phyloP scores from a whole-genome alignment of 1,284 basidiomycete genomes.

The Coniferiporia sulphurascens region DNA sequence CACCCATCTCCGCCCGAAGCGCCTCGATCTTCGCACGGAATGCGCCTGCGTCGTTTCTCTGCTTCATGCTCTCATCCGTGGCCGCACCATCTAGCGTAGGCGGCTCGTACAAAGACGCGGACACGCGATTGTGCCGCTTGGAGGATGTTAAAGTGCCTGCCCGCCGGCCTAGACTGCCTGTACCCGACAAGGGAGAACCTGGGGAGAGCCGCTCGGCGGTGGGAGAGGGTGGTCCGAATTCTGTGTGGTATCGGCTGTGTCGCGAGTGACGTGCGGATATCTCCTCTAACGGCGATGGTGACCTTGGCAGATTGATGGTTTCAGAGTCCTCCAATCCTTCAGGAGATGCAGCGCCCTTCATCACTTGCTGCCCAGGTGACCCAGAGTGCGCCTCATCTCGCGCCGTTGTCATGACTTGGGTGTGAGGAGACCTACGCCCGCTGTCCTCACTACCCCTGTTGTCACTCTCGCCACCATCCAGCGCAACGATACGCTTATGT shows the following conservation, averaged over 20 bases:
- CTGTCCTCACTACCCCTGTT: conserved; percentile 28
- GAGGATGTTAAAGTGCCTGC: conserved; percentile 24
- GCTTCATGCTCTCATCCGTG: conserved; percentile 29
- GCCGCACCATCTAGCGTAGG: conserved; percentile 22
- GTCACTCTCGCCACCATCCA: conserved; percentile 41
- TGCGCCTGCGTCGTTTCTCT: conserved; percentile 53
- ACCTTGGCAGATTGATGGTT: neutral
- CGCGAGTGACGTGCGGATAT: conserved; percentile 25
- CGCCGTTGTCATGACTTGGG: neutral
- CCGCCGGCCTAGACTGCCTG: conserved; percentile 8
- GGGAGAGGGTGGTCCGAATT: conserved; percentile 25
- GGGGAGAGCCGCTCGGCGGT: conserved; percentile 26
- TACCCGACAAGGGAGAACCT: conserved; percentile 8
- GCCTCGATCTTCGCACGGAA: conserved; percentile 77
- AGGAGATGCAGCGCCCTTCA: neutral
- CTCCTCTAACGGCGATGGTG: conserved; percentile 1
- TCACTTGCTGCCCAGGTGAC: neutral
- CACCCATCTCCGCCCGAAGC: conserved; percentile 79
- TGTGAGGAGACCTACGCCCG: conserved; percentile 21
- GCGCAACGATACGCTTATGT: conserved; percentile 64
- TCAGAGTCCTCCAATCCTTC: neutral
- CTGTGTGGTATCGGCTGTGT: conserved; percentile 48
- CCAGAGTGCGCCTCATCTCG: conserved; percentile 23
- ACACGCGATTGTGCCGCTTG: conserved; percentile 49
- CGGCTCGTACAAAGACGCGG: conserved; percentile 60